Conservation (phyloP, 2,329 filamentous ascomycete species). For the Lasiodiplodia citricola region DNA sequence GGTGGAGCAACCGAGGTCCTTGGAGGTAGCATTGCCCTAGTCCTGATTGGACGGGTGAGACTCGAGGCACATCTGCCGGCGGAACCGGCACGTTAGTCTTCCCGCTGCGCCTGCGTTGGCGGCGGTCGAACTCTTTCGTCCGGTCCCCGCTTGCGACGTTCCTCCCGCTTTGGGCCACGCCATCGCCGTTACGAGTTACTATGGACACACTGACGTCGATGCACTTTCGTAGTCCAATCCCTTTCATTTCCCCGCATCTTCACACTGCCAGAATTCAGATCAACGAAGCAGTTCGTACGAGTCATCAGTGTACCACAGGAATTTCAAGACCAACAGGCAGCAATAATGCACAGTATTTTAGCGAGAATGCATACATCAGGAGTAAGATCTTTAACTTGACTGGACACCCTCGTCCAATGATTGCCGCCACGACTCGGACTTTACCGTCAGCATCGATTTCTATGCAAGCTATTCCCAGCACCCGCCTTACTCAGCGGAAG, state of each 20-base stretch:
- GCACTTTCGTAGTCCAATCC: too few species aligned
- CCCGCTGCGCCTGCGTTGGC: neutral
- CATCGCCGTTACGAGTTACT: too few species aligned
- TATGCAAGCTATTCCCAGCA: neutral
- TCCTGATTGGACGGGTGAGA: neutral
- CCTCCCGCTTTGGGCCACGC: neutral
- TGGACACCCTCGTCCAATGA: neutral
- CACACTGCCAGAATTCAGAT: too few species aligned
- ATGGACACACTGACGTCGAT: too few species aligned
- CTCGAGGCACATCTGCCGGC: neutral
- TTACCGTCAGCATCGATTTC: neutral
- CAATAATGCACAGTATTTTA: too few species aligned
- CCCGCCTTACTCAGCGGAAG: neutral
- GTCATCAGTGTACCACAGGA: too few species aligned
- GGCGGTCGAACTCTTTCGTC: neutral
- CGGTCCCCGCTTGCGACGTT: neutral
- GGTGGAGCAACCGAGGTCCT: slow-evolving; percentile 2
- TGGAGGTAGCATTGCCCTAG: neutral
- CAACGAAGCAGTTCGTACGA: too few species aligned
- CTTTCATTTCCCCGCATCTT: too few species aligned
- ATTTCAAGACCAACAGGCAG: too few species aligned
- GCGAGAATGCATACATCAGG: too few species aligned
- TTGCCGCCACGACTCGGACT: neutral
- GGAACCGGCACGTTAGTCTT: neutral
- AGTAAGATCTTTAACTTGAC: too few species aligned